These are phyloP conservation scores for Teunomyces stri DNA, from an alignment of 805 yeast species.

Conservation along the genomic window DNA sequence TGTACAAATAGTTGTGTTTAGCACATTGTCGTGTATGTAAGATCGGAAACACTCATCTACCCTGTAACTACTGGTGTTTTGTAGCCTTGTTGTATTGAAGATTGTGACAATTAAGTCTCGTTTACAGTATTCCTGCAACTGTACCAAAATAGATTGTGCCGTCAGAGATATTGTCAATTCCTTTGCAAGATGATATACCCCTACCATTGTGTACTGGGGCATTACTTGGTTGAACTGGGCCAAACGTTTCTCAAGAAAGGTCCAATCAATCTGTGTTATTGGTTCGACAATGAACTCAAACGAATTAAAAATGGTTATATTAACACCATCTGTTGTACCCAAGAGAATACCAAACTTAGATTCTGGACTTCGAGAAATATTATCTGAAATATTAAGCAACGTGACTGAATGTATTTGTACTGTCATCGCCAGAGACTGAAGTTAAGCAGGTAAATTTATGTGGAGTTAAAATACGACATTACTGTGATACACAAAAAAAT, in stretches of 20 bases:
- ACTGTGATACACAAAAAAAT: constrained; percentile 6
- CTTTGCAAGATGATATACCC: constrained; percentile 25
- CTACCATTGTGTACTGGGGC: constrained; percentile 28
- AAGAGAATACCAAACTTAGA: constrained; percentile 27
- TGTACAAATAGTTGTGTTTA: constrained; percentile 18
- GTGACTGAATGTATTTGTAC: constrained; percentile 21
- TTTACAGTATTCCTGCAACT: background rate
- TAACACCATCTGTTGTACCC: constrained; percentile 16
- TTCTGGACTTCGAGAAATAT: constrained; percentile 17
- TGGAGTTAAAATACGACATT: constrained; percentile 1
- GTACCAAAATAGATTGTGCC: background rate
- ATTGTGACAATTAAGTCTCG: background rate
- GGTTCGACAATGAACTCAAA: constrained; percentile 26
- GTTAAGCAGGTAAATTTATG: background rate
- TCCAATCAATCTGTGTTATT: constrained; percentile 17
- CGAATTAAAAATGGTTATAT: constrained; percentile 20
- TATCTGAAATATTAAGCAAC: constrained; percentile 31
- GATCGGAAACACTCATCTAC: background rate
- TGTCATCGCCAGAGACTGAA: background rate
- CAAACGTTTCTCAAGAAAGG: constrained; percentile 23
- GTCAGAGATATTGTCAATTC: background rate
- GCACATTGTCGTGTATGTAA: background rate
- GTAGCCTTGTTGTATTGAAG: background rate
- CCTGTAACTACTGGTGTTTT: background rate
- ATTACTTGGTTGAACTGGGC: constrained; percentile 26